Base-by-base conservation (phyloP, 2,329 filamentous ascomycete species). In the Hymenoscyphus salicellus region DNA sequence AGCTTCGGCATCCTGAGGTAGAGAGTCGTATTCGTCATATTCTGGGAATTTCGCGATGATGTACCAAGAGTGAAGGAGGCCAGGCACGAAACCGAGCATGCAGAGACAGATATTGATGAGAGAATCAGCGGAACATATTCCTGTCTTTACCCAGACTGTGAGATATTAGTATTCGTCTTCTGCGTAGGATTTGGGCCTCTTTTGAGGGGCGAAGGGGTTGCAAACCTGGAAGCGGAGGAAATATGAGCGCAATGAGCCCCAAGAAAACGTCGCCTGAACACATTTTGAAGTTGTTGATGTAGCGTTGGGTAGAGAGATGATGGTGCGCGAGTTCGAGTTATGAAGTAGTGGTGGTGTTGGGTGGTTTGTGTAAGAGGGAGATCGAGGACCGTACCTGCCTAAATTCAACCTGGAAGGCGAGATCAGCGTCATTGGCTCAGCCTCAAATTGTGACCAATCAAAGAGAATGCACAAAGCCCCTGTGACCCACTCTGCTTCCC, bases 31-130 rank as follows among this genome's bases (percentile, higher is more conserved):
- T 65, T 88, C 83, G 49, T 63, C 58, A 8, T 55, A 43, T 66
- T 97, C 94, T 65, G 95, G 95, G 77, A 89, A 91, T 75, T 91
- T 90, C 73, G 91, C 86, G 79, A 99, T 97, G 78, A 98, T 96
- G 84, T 98, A 99, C 94, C 95, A 98, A 68, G 93, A 87, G 81
- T 99, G 95, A 2, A 99, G 81, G 59, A 98, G 89, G 66, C 94
- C 94, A 23, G 94, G 94, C 66, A 98, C 78, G 75, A 84, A 92
- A 72, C 89, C 91, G 26, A 94, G 86, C 62, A 86, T 76, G 78
- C 90, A 95, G 73, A 98, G 92, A 57, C 93, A 89, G 77, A 98
- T 89, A 82, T 99, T 99, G 82, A 99, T 96, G 73, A 98, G 75
- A 8, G 91, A 94, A 80, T 98, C 95, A 64, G 89, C 92, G 68